Conservation (phyloP, 495 filamentous ascomycete species). For the Rostrohypoxylon terebratum region DNA sequence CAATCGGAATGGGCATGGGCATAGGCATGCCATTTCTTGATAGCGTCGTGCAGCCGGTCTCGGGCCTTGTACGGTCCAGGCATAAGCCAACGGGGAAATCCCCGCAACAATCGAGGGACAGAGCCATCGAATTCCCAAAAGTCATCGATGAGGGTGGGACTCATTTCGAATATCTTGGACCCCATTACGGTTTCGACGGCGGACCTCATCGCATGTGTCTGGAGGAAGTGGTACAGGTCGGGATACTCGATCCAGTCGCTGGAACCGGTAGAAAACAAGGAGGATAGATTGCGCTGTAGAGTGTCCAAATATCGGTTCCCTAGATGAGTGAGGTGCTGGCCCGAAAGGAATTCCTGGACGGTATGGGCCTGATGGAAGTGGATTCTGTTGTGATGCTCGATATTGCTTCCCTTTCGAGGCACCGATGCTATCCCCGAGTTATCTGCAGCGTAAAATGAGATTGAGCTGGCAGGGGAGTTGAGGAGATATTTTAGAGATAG, state of each 20-base stretch:
- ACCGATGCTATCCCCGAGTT: conserved; percentile 19
- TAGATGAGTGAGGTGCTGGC: conserved; percentile 9
- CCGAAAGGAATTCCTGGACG: conserved; percentile 26
- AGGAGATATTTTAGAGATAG: conserved; percentile 7
- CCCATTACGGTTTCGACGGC: conserved; percentile 46
- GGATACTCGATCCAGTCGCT: conserved; percentile 37
- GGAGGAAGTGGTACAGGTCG: conserved; percentile 45
- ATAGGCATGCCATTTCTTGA: conserved; percentile 29
- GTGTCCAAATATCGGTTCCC: conserved; percentile 5
- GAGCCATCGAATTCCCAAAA: conserved; percentile 30
- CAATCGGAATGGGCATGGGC: conserved; percentile 30
- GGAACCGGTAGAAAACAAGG: background rate
- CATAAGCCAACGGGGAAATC: conserved; percentile 37
- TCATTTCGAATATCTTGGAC: conserved; percentile 37
- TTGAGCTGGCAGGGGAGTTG: background rate
- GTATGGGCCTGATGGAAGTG: conserved; percentile 4
- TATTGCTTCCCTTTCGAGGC: conserved; percentile 11
- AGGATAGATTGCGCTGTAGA: conserved; percentile 11
- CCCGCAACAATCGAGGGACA: conserved; percentile 20
- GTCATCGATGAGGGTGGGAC: conserved; percentile 35
- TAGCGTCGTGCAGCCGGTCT: conserved; percentile 8
- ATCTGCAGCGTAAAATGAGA: conserved; percentile 15
- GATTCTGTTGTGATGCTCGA: conserved; percentile 7
- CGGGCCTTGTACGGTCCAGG: conserved; percentile 21
- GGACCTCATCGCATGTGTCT: conserved; percentile 24